Base-by-base conservation (phyloP, 2,329 filamentous ascomycete genomes). In the Nemania serpens region DNA sequence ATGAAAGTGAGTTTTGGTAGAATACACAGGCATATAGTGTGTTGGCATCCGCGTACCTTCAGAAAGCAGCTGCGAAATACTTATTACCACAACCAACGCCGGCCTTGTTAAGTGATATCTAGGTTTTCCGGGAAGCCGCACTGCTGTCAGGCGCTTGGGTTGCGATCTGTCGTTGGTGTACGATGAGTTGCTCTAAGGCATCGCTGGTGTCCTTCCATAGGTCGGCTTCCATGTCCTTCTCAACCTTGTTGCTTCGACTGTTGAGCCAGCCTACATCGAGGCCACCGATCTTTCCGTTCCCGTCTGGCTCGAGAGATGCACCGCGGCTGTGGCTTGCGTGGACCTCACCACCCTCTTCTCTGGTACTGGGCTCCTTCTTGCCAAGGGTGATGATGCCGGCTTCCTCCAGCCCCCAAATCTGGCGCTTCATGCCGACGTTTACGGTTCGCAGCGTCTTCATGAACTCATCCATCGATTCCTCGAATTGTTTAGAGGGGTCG, bases 221-320 rank as follows among this genome's bases (percentile, higher is more conserved):
- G 76, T 97, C 91, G 1, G 85, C 85, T 72, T 96, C 92, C 82
- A 94, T 95, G 65, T 91, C 89, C 69, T 88, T 85, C 58, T 91
- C 91, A 20, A 96, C 90, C 64, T 89, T 89, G 65, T 91, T 89
- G 63, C 91, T 91, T 59, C 91, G 84, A 70, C 91, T 93, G 73
- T 97, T 98, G 69, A 98, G 77, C 86, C 91, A 94, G 34, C 93
- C 93, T 13, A 96, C 88, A 72, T 97, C 93, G 55, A 97, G 80
- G 29, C 78, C 79, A 10, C 84, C 84, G 36, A 86, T 83, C 68
- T 80, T 81, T 20, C 81, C 85, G 58, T 80, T 76, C 41, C 82
- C 84, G 46, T 85, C 78, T 41, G 87, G 81, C 72, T 86, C 77
- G 66, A 85, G 67, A 10, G 79, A 78, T 12, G 76, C 73, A 45